Base-by-base conservation (phyloP, 371 early-diverging fungal species). In the Haplosporangium sp. region DNA sequence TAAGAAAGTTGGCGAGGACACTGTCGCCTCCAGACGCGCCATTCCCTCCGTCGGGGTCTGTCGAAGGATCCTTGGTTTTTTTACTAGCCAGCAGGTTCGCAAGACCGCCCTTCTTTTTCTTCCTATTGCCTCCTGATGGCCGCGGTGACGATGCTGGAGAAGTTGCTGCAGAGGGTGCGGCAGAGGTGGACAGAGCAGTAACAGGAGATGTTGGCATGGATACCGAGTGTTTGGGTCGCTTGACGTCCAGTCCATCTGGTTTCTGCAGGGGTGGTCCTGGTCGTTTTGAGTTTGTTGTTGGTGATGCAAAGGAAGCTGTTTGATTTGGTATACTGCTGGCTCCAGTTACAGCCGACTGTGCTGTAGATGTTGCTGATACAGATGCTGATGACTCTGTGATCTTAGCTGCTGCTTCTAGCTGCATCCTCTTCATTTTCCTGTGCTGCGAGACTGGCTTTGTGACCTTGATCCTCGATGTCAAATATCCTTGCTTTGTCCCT, bases 1-100 rank as follows among this genome's bases (percentile, higher is more conserved):
- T 67, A 18, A 77, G 23, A 40, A 77, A 77, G 43, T 67, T 77
- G 55, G 79, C 79, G 2, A 77, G 72, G 11, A 64, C 67, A 60
- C 72, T 77, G 46, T 77, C 79, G 2, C 72, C 64, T 14, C 59
- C 58, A 18, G 55, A 47, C 23, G 52, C 67, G 41, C 55, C 51
- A n/a, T 38, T 53, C 2, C 62, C 61, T 12, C 48, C 59, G 10
- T 18, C 18, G 14, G 64, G 23, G 23, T 55, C 56, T 10, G 64
- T 20, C 8, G 67, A 45, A 9, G 72, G n/a, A 16, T 64, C 70
- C 18, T 67, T 67, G 3, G 68, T 46, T 20, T 71, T 77, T 47
- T 77, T 67, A 40, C 46, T 77, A 11, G 72, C 72, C 29, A 77
- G 58, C 16, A 77, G 38, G 14, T 43, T 57, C 1, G 72, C 67